Percentiles rank a stretch among this genome's conserved stretches.
phyloP scores from a whole-genome alignment of 768 basidiomycete species.

The Pholiota molesta region DNA sequence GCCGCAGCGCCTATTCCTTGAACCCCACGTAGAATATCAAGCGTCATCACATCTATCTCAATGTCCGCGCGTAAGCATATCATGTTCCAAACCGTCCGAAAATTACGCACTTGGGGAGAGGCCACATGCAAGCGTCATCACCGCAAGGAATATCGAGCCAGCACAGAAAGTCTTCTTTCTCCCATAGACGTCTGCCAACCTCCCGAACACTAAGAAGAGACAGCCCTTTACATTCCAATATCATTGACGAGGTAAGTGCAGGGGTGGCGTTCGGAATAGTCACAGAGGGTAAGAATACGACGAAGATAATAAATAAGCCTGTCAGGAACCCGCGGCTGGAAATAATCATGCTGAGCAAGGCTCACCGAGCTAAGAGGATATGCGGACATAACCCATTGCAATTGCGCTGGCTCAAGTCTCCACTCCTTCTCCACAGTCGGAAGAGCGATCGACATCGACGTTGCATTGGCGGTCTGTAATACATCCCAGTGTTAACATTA shows the following conservation, averaged over 20 bases:
- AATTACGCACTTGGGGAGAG: constrained; percentile 53
- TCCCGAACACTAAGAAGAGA: constrained; percentile 72
- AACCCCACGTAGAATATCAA: constrained; percentile 75
- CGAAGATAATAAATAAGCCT: not conserved
- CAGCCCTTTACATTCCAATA: constrained; percentile 56
- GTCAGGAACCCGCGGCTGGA: not conserved
- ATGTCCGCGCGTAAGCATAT: not conserved
- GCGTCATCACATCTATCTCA: constrained; percentile 51
- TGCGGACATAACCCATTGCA: constrained; percentile 71
- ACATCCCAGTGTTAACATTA: not conserved
- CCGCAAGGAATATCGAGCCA: constrained; percentile 56
- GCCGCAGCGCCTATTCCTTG: constrained; percentile 85
- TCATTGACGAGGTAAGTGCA: not conserved
- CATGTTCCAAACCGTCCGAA: not conserved
- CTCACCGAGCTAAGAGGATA: constrained; percentile 67
- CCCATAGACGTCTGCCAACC: constrained; percentile 82
- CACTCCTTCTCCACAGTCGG: constrained; percentile 55
- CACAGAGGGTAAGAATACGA: not conserved
- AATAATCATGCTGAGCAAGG: not conserved
- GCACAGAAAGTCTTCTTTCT: constrained; percentile 67
- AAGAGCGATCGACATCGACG: constrained; percentile 53
- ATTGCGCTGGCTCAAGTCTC: constrained; percentile 47
- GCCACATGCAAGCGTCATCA: constrained; percentile 65
- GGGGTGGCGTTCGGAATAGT: not conserved
- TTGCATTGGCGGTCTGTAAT: constrained; percentile 42